A percentile compares a stretch with the other conserved stretches of the same genome.
phyloP scores from a whole-genome alignment of 176 grass and related monocot species.

The Ensete ventricosum region DNA sequence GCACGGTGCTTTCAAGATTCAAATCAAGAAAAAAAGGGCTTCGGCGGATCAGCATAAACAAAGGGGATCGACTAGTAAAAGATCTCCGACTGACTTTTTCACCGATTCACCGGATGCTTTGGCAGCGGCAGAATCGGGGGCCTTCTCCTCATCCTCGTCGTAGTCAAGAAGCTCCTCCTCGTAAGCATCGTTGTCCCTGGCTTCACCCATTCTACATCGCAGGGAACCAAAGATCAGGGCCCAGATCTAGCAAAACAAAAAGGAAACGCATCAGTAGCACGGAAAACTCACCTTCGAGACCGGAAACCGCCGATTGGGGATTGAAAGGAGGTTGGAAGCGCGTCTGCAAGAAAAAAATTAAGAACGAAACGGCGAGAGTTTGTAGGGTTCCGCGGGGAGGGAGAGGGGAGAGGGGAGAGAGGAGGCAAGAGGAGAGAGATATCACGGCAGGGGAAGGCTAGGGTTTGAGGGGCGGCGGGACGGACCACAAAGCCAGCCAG shows the following conservation, averaged over 20 bases:
- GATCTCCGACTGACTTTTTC: constrained; percentile 46
- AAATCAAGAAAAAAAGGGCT: background rate
- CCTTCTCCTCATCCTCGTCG: constrained; percentile 93
- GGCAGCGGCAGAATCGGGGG: constrained; percentile 51
- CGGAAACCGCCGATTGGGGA: background rate
- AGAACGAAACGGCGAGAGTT: background rate
- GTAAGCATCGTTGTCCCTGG: constrained; percentile 78
- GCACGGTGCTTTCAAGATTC: background rate
- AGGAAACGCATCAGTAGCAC: background rate
- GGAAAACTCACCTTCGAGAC: background rate
- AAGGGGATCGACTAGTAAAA: background rate
- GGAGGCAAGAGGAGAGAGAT: background rate
- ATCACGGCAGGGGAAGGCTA: background rate
- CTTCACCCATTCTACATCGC: constrained; percentile 64
- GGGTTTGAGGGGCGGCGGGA: background rate
- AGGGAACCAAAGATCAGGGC: background rate
- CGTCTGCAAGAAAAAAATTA: background rate
- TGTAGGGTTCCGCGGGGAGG: too few species aligned
- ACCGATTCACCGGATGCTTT: constrained; percentile 54
- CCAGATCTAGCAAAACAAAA: constrained; percentile 5
- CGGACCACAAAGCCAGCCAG: background rate
- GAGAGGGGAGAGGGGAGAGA: background rate
- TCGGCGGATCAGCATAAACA: background rate
- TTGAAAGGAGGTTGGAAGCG: background rate
- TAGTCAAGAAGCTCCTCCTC: constrained; percentile 99